Evolutionary conservation across 768 basidiomycete genomes (phyloP).

Genomic region (Tricholoma sp.): DNA sequence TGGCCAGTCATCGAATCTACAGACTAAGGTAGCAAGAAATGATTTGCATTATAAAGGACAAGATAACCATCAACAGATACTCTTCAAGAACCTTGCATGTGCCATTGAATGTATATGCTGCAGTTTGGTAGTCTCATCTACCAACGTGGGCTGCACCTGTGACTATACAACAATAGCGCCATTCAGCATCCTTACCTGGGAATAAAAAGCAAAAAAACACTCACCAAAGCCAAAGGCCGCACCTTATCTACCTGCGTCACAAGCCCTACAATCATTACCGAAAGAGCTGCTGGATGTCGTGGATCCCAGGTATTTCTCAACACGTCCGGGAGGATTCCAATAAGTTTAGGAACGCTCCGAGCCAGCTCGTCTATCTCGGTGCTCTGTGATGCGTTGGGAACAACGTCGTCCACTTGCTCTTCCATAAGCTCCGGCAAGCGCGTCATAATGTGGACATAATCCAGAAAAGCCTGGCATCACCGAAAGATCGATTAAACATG

Average conservation of each 20-base stretch:
- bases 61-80: slow-evolving; percentile 28
- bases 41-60: too few species aligned
- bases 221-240: slow-evolving; percentile 56
- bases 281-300: slow-evolving; percentile 65
- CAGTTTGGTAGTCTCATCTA: slow-evolving; percentile 56
- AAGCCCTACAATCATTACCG: slow-evolving; percentile 67
- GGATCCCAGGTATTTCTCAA: slow-evolving; percentile 51
- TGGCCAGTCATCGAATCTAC: neutral
- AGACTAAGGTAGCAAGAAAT: too few species aligned
- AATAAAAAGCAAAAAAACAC: slow-evolving; percentile 20
- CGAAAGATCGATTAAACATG: neutral
- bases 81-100: slow-evolving; percentile 59
- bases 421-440: slow-evolving; percentile 53
- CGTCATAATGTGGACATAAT: slow-evolving; percentile 63
- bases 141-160: slow-evolving; percentile 38
- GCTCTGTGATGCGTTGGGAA: slow-evolving; percentile 42
- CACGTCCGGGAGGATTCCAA: slow-evolving; percentile 65
- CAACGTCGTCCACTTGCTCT: slow-evolving; percentile 33
- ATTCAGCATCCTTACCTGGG: slow-evolving; percentile 14
- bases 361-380: slow-evolving; percentile 57
- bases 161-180: slow-evolving; percentile 28
- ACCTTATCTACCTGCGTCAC: slow-evolving; percentile 54
- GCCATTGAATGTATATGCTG: slow-evolving; percentile 61
- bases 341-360: slow-evolving; percentile 56
- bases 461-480: slow-evolving; percentile 54